phyloP scores from a whole-genome alignment of 164 flowering plant species.

The Chimonanthus praecox region DNA sequence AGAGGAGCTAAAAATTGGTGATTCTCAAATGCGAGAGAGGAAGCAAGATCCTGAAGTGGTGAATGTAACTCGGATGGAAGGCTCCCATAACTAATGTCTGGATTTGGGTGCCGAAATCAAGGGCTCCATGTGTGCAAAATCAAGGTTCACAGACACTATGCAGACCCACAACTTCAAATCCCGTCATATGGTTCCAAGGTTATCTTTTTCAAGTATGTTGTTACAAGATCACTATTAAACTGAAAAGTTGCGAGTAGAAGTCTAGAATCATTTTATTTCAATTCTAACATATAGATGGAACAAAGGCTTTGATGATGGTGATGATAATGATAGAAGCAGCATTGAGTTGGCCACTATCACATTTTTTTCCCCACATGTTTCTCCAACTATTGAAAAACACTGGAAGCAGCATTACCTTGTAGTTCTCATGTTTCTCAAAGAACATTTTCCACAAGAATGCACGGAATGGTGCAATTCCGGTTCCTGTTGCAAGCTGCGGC shows the following conservation, averaged over 20 bases:
- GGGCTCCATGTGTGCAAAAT: too few species aligned
- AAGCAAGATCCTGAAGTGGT: not conserved
- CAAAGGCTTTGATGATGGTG: too few species aligned
- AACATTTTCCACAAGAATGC: conserved; percentile 97
- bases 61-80: not conserved
- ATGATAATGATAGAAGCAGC: too few species aligned
- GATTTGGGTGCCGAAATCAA: not conserved
- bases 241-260: too few species aligned
- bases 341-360: too few species aligned
- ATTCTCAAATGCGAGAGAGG: not conserved
- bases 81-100: not conserved
- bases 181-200: too few species aligned
- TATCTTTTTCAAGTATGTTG: too few species aligned
- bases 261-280: too few species aligned
- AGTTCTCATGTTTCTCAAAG: conserved; percentile 93
- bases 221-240: too few species aligned
- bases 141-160: too few species aligned
- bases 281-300: too few species aligned
- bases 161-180: too few species aligned
- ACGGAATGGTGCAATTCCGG: conserved; percentile 97
- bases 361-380: not conserved
- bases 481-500: conserved; percentile 91
- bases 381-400: not conserved
- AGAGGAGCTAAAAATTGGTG: not conserved
- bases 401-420: conserved; percentile 51